Conservation (phyloP, 805 yeast species). For the Kluyveromyces wickerhamii region DNA sequence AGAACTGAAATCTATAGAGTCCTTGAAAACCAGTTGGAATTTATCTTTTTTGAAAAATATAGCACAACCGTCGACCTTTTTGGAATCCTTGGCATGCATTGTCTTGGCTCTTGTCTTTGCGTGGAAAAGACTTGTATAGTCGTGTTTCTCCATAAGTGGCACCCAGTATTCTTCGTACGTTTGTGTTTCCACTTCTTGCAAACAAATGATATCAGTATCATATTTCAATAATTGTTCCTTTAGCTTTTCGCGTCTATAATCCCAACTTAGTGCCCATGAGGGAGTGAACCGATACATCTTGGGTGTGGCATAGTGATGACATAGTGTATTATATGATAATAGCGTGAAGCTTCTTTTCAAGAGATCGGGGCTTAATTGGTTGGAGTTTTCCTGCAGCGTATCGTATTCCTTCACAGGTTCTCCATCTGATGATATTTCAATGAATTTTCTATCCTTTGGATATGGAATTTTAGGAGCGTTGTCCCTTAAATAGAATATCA, state of each 20-base stretch:
- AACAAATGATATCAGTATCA: constrained; percentile 72
- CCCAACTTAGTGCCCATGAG: constrained; percentile 95
- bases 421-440: constrained; percentile 69
- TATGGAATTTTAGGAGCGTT: constrained; percentile 58
- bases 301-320: constrained; percentile 93
- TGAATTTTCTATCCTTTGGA: constrained; percentile 77
- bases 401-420: constrained; percentile 35
- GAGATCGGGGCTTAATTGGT: constrained; percentile 18
- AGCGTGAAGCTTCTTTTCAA: constrained; percentile 51
- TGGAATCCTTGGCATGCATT: constrained; percentile 70
- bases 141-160: constrained; percentile 61
- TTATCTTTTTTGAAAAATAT: constrained; percentile 67
- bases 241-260: constrained; percentile 70
- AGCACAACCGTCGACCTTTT: constrained; percentile 98
- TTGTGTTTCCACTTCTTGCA: constrained; percentile 91
- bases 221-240: constrained; percentile 61
- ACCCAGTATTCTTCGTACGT: constrained; percentile 83
- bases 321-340: constrained; percentile 82
- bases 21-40: constrained; percentile 64
- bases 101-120: constrained; percentile 90
- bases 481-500: constrained; percentile 76
- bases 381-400: constrained; percentile 26
- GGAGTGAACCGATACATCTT: constrained; percentile 92
- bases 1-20: constrained; percentile 73
- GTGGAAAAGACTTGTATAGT: constrained; percentile 76